These are phyloP conservation scores for Aureococcus anophagefferens DNA, from an alignment of 108 stramenopile species.

Conservation along the genomic window DNA sequence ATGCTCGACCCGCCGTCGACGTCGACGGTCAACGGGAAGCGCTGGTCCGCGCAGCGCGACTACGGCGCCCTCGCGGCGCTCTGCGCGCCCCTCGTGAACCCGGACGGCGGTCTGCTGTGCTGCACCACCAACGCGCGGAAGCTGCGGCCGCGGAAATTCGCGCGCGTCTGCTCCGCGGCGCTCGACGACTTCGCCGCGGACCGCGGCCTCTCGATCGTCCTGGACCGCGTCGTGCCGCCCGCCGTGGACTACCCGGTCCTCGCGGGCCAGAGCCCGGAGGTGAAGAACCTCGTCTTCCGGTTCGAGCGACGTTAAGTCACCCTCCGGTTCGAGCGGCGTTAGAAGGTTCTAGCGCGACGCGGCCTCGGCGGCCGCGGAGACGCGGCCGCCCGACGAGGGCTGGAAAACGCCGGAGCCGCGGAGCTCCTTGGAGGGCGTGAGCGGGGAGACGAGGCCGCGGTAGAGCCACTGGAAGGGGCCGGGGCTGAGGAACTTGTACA, in stretches of 20 bases:
- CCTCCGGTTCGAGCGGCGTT: too few species aligned
- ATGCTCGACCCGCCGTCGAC: conserved; percentile 73
- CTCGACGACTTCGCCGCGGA: conserved; percentile 24
- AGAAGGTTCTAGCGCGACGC: too few species aligned
- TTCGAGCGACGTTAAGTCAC: not conserved
- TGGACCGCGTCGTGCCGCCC: not conserved
- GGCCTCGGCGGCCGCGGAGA: too few species aligned
- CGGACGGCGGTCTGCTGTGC: conserved; percentile 50
- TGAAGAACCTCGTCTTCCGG: not conserved
- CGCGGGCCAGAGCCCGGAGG: not conserved
- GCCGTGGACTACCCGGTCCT: not conserved
- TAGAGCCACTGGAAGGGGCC: conserved; percentile 65
- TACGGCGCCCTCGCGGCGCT: conserved; percentile 60
- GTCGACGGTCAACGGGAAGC: conserved; percentile 59
- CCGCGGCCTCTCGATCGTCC: not conserved
- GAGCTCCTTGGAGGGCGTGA: conserved; percentile 69
- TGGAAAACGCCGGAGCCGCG: not conserved
- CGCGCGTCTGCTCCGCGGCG: conserved; percentile 51
- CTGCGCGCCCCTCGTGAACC: conserved; percentile 63
- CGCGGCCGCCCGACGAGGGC: too few species aligned
- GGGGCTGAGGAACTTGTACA: conserved; percentile 78
- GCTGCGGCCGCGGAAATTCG: conserved; percentile 55
- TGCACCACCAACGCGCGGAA: conserved; percentile 63
- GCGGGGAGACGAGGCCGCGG: conserved; percentile 59
- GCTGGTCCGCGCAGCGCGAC: conserved; percentile 68